Evolutionary conservation across 192 early-diverging fungal species (phyloP), one percentile per base, ranked within the genome.

Genomic region (Lobosporangium transversale): DNA sequence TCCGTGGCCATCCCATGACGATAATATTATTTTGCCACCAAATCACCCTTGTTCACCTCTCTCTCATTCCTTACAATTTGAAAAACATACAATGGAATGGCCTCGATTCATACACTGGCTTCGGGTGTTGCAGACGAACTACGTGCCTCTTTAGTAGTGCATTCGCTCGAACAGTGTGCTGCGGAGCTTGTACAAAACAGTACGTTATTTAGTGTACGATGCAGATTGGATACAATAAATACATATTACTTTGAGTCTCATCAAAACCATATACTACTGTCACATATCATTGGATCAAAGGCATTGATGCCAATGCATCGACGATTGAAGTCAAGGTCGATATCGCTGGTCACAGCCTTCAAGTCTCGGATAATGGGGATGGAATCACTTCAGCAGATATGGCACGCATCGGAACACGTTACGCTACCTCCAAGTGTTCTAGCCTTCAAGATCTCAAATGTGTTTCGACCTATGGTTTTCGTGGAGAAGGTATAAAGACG

Each of bases 161-260:
- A 43, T 24, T 79, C 81, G 6, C 36, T 89, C 12, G 57, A 82
- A 3, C 83, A 89, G 47, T 88, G 89, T 66, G 65, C 85, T 20
- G 42, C 84, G 2, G 90, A 92, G 44, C 81, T 92, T 14, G 64
- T 89, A 45, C 85, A 90, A 30, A 92, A 92, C 55, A 79, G 88
- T 79, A 73, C n/a, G 44, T 14, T n/a, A n/a, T n/a, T n/a, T n/a
- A n/a, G n/a, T n/a, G n/a, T n/a, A n/a, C n/a, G n/a, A n/a, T n/a
- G n/a, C n/a, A n/a, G n/a, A n/a, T 50, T 32, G 12, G 30, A 61
- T 50, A 12, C 47, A 33, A n/a, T 8, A 30, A 17, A 6, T 32
- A 54, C 40, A 42, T 9, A 17, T 9, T 17, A 12, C 9, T 17
- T 42, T 17, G 40, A 12, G 40, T 50, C 18, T 21, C 31, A 9